Base-by-base conservation (phyloP, 371 early-diverging fungal genomes). In the Rhizomucor pusillus region DNA sequence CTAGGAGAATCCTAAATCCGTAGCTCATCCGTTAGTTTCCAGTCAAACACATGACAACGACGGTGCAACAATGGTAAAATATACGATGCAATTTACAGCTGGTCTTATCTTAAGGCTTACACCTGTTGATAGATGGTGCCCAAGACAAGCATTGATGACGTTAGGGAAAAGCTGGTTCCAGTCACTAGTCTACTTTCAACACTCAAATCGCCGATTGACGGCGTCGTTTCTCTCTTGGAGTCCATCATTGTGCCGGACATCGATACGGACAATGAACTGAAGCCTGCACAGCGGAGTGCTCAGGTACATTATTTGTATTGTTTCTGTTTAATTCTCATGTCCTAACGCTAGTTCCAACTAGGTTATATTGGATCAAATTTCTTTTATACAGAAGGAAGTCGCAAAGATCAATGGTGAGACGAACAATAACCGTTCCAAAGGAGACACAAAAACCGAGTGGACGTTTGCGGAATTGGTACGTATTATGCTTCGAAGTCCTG, bases 241-340 rank as follows among this genome's bases (percentile, higher is more conserved):
- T 71, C 72, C 2, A 69, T 77, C 37, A 56, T 53, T 18, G 63
- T 77, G 13, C 63, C 67, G 10, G 74, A 77, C 43, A 63, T 66
- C 2, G 74, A 77, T 24, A 64, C 57, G 11, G 68, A 77, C 35
- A 71, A 71, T 50, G 77, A 77, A 44, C 24, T 77, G 14, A 67
- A 65, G 6, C 66, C 70, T 22, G 74, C 71, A 16, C 77, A 77
- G 50, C 64, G 67, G 9, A 71, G 63, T 54, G 74, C 74, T 14
- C 73, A 77, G 63, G 70, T 73, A 48, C 16, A 34, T 29, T 7
- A 29, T 39, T 25, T 35, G 20, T 16, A 0, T 35, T 34, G 20
- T 43, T 43, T 7, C 48, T 18, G 16, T 47, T 20, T 59, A 20
- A 33, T n/a, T n/a, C n/a, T n/a, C n/a, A n/a, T n/a, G 20, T 13